Conservation (phyloP, 2,329 filamentous ascomycete species). For the Ilyonectria destructans region DNA sequence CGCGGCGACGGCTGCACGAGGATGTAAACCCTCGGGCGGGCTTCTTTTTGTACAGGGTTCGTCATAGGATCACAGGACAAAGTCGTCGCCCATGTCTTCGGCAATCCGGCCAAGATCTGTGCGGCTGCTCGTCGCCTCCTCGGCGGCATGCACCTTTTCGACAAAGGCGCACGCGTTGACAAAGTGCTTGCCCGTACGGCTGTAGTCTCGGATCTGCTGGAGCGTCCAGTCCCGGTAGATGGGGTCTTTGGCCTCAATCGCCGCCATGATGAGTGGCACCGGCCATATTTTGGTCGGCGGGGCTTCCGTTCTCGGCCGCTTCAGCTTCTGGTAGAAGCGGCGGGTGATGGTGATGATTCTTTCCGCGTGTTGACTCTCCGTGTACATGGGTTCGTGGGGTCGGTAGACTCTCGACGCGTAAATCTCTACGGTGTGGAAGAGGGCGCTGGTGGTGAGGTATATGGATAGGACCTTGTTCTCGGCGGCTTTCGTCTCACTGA, state of each 20-base stretch:
- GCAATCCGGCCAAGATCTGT: background rate
- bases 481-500: background rate
- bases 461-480: background rate
- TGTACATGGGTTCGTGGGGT: background rate
- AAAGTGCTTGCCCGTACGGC: background rate
- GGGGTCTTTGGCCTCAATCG: background rate
- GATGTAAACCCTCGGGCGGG: too few relatives aligned
- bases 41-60: too few relatives aligned
- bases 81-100: conserved; percentile 3
- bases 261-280: conserved; percentile 1
- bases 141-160: conserved; percentile 6
- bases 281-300: conserved; percentile 9
- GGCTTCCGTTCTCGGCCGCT: conserved; percentile 3
- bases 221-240: conserved; percentile 1
- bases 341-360: background rate
- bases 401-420: background rate
- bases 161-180: conserved; percentile 5
- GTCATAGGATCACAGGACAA: background rate
- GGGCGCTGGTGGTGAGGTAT: background rate
- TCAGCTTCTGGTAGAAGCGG: background rate
- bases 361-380: background rate
- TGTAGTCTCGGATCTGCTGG: background rate
- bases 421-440: background rate
- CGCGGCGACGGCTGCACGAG: too few relatives aligned
- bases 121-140: background rate